phyloP scores from a whole-genome alignment of 1,284 basidiomycete species.

The Coniophora puteana region DNA sequence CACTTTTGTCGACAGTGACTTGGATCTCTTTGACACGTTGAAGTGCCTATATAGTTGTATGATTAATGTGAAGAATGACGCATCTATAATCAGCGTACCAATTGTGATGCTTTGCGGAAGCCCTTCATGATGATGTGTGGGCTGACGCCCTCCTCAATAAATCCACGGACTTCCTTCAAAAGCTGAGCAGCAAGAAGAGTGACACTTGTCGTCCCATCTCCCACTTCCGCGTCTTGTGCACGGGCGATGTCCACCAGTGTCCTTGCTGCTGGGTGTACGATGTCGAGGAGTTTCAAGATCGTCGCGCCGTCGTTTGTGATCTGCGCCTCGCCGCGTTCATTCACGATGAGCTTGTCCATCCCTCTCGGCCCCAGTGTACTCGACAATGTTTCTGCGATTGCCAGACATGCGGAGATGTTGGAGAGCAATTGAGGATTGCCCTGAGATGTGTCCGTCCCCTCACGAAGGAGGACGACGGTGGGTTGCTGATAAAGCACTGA shows the following conservation, averaged over 20 bases:
- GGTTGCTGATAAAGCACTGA: conserved; percentile 69
- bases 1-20: conserved; percentile 85
- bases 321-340: conserved; percentile 90
- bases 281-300: conserved; percentile 94
- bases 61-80: conserved; percentile 12
- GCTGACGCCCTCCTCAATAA: conserved; percentile 97
- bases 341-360: conserved; percentile 97
- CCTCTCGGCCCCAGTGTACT: conserved; percentile 97
- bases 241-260: conserved; percentile 97
- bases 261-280: conserved; percentile 95
- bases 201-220: conserved; percentile 97
- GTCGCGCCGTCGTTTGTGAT: conserved; percentile 99
- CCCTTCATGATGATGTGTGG: conserved; percentile 98
- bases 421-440: conserved; percentile 92
- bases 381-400: conserved; percentile 85
- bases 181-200: conserved; percentile 93
- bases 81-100: conserved; percentile 51
- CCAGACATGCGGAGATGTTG: conserved; percentile 94
- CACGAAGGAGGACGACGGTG: conserved; percentile 88
- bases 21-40: conserved; percentile 89
- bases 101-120: conserved; percentile 82
- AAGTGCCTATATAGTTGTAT: no score
- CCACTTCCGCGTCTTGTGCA: conserved; percentile 97
- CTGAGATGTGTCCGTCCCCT: conserved; percentile 97
- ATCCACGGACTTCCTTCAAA: conserved; percentile 88